These are phyloP conservation scores for Cladophialophora chaetospira DNA, from an alignment of 2,329 filamentous ascomycete genomes.

Conservation along the genomic window DNA sequence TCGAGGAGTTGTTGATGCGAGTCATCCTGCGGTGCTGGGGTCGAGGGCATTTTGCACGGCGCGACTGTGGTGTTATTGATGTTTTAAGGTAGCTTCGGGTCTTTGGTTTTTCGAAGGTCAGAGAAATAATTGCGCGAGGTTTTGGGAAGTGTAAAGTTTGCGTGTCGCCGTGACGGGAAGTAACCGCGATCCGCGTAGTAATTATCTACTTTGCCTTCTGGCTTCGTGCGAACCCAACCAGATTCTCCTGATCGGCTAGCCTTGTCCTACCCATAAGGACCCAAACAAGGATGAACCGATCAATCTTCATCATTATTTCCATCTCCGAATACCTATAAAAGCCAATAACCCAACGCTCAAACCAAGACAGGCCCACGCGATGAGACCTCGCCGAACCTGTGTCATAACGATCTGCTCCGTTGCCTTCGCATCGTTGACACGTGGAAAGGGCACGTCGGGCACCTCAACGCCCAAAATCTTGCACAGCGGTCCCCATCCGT, in stretches of 20 bases:
- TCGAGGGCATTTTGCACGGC: conserved; percentile 56
- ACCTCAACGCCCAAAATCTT: conserved; percentile 5
- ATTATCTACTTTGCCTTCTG: no score
- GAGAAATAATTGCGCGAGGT: no score
- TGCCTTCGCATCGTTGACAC: conserved; percentile 6
- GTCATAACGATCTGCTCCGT: conserved; percentile 4
- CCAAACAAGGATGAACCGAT: no score
- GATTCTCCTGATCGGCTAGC: no score
- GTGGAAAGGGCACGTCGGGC: conserved; percentile 4
- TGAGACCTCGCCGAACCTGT: conserved; percentile 4
- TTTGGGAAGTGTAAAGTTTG: no score
- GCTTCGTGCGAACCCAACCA: no score
- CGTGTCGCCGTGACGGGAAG: no score
- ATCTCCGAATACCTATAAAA: not conserved
- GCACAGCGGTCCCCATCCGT: conserved; percentile 9
- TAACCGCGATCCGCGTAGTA: no score
- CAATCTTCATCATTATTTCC: no score
- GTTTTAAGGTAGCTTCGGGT: no score
- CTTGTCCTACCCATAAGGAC: no score
- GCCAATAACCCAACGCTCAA: not conserved
- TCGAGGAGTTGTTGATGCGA: conserved; percentile 86
- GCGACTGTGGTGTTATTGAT: not conserved
- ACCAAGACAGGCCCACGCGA: not conserved
- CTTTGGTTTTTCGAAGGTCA: no score
- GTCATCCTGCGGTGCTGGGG: conserved; percentile 65